Conservation (phyloP, 805 yeast species). For the Tetrapisispora taiwanensis region DNA sequence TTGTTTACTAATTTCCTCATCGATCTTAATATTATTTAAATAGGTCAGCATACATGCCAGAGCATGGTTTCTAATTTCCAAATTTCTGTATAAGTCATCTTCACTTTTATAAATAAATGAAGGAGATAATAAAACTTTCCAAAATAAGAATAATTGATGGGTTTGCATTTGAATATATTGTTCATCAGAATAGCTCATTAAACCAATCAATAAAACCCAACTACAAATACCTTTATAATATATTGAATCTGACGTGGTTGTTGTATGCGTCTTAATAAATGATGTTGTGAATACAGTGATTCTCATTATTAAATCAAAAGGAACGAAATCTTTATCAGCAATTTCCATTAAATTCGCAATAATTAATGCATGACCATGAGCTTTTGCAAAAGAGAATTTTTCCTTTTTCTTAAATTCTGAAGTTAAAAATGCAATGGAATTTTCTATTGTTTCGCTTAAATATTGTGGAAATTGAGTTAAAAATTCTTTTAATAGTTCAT, state of each 20-base stretch:
- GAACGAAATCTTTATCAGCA: conserved; percentile 34
- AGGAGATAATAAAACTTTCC: conserved; percentile 52
- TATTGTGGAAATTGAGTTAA: conserved; percentile 28
- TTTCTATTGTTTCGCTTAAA: conserved; percentile 30
- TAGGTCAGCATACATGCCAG: conserved; percentile 48
- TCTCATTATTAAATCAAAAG: conserved; percentile 36
- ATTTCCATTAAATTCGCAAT: conserved; percentile 29
- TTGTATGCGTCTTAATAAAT: conserved; percentile 32
- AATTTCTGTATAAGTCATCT: conserved; percentile 31
- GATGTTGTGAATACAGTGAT: conserved; percentile 37
- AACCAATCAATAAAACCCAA: conserved; percentile 56
- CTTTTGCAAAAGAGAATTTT: conserved; percentile 22
- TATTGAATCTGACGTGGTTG: conserved; percentile 24
- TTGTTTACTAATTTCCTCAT: conserved; percentile 35
- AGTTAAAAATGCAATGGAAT: conserved; percentile 29
- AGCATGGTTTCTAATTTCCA: conserved; percentile 48
- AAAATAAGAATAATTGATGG: conserved; percentile 49
- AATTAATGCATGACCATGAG: conserved; percentile 33
- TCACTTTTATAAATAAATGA: conserved; percentile 34
- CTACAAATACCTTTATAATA: conserved; percentile 35
- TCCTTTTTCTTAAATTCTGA: conserved; percentile 24
- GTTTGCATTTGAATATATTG: conserved; percentile 44
- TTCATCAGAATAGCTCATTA: conserved; percentile 48
- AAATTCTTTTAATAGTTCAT: conserved; percentile 28
- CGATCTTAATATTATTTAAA: conserved; percentile 32